Base-by-base conservation (phyloP, 768 basidiomycete genomes). In the Neoboletus brunneissimus region DNA sequence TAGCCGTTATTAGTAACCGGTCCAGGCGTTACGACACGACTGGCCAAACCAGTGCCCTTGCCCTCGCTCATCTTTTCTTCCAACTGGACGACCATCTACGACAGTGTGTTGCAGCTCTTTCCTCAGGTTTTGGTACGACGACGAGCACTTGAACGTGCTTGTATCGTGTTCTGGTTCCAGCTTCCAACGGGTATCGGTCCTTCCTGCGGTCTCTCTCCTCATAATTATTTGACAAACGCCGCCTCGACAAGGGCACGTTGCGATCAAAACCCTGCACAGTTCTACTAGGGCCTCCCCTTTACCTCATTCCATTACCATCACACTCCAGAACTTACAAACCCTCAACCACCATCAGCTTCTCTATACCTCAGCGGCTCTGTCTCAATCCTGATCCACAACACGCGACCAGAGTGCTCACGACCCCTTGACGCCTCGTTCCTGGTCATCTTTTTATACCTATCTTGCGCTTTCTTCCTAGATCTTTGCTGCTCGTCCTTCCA, bases 221-320 rank as follows among this genome's bases (percentile, higher is more conserved):
- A 68, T 73, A 72, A 68, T 70, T 70, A 74, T 77, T 68, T 76
- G 74, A 73, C 75, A 79, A 76, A 76, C 76, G 73, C 74, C 75
- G 79, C 75, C 75, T 75, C 74, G 71, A 78, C 73, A 76, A 75
- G 81, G 85, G 82, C 86, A 89, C 86, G 86, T 87, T 87, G 85
- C 77, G 77, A 87, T 87, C 85, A 86, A 85, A 87, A 84, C 75
- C 75, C 81, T 79, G 78, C 65, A 68, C 73, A 69, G 63, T 68
- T 48, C 60, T 68, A 70, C 68, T 76, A 74, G 13, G 31, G 80
- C 82, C 82, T 81, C 67, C 77, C 80, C 77, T 79, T 76, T 79
- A 77, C 80, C 81, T 83, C 81, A 73, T 79, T 78, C 77, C 79
- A 72, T 70, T 68, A 63, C 68, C 58, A 65, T 68, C 65, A 72